These are phyloP conservation scores for Pichia nakasei DNA, from an alignment of 805 yeast species.

Conservation along the genomic window DNA sequence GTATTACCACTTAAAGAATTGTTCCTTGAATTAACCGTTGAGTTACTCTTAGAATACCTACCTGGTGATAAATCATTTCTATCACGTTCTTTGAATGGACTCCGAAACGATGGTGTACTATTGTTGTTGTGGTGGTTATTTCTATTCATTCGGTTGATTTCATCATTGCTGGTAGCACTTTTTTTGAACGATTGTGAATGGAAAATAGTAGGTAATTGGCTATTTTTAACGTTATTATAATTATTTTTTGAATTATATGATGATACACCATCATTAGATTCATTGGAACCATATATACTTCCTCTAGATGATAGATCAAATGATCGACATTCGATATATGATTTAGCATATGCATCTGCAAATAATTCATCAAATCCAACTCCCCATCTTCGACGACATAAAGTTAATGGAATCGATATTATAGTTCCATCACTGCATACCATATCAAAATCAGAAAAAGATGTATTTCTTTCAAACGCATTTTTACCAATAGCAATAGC, in stretches of 20 bases:
- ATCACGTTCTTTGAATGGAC: slow-evolving; percentile 55
- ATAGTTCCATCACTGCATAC: slow-evolving; percentile 62
- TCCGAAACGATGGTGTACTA: slow-evolving; percentile 44
- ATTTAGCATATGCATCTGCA: slow-evolving; percentile 56
- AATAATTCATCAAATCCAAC: slow-evolving; percentile 53
- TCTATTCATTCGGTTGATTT: not conserved
- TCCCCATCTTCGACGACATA: slow-evolving; percentile 74
- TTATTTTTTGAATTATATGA: slow-evolving; percentile 6
- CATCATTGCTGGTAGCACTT: not conserved
- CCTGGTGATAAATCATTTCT: not conserved
- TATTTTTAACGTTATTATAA: too few relatives aligned
- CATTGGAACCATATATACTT: slow-evolving; percentile 2
- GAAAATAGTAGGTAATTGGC: too few relatives aligned
- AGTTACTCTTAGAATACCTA: slow-evolving; percentile 11
- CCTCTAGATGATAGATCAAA: not conserved
- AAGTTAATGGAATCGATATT: slow-evolving; percentile 50
- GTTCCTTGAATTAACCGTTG: slow-evolving; percentile 5
- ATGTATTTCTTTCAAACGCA: slow-evolving; percentile 58
- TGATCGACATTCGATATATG: slow-evolving; percentile 29
- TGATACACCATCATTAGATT: slow-evolving; percentile 12
- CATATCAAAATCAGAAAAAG: slow-evolving; percentile 64
- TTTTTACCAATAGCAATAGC: slow-evolving; percentile 73
- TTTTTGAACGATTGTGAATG: too few relatives aligned
- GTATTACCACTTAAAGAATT: not conserved
- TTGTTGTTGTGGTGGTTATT: not conserved